Evolutionary conservation across 768 basidiomycete species (phyloP), one percentile per base, ranked within the genome.

Genomic region (Tephrocybe rancida): DNA sequence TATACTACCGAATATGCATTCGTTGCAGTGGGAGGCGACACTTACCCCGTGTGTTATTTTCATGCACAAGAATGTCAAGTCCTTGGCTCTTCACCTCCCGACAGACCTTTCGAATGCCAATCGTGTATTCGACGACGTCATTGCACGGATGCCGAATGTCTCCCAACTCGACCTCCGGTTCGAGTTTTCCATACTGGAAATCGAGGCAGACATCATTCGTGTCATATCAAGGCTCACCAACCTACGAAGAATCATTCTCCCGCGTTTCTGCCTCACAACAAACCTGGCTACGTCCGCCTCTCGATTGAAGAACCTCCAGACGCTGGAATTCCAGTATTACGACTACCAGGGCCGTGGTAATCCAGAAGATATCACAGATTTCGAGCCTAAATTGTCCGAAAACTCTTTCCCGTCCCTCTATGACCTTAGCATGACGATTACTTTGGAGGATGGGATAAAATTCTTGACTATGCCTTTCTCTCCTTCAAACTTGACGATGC

Each of bases 291-390:
- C 83, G 50, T 61, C 70, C 3, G 65, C 82, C 14, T 81, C 84
- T 6, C 70, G 50, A 11, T 68, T 79, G 26, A 67, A 67, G 22
- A 59, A 77, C 43, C 73, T 87, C 0, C 65, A 67, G 5, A 59
- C 72, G 5, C 52, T 86, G n/a, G 81, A 85, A 48, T 86, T 84
- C 50, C 79, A 78, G 48, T 83, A 81, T 58, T 52, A 69, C n/a
- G 57, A 67, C 7, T 64, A 70, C 0, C 81, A 85, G 53, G 83
- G 84, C 5, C 62, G 58, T 13, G 84, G 85, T 0, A 66, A 75
- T 39, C 64, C 68, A 1, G 52, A 48, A 1, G 85, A 87, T 54
- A 72, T 81, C 0, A 52, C 61, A 9, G 60, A 67, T 27, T 84
- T 85, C 59, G 19, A 45, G 14, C 84, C 85, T 1, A 57, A 54